phyloP scores from a whole-genome alignment of 169 alveolate genomes.

The Eimeria falciformis region DNA sequence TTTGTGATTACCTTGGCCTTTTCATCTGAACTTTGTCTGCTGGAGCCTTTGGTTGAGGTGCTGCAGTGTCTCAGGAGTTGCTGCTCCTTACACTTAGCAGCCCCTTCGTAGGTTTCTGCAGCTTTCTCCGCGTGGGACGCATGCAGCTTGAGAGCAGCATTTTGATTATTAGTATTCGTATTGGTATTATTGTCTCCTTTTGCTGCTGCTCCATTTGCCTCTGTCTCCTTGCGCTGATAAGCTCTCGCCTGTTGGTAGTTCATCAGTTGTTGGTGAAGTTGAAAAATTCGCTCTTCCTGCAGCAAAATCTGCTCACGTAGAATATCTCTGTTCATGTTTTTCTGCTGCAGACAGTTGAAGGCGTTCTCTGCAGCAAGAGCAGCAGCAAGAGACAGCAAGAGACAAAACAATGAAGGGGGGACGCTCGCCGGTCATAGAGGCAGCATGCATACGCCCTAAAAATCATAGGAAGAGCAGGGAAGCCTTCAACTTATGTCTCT shows the following conservation, averaged over 20 bases:
- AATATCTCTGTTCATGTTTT: not conserved
- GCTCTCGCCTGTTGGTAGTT: not conserved
- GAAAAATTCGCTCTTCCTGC: not conserved
- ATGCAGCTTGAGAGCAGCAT: not conserved
- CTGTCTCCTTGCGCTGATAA: not conserved
- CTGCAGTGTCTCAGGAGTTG: not conserved
- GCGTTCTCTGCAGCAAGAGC: not conserved
- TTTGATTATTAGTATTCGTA: no score
- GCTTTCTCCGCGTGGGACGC: slow-evolving; percentile 3
- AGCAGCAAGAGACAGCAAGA: not conserved
- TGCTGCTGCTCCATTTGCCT: not conserved
- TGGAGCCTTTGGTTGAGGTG: not conserved
- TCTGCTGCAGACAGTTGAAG: not conserved
- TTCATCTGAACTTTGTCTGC: not conserved
- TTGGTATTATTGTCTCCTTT: not conserved
- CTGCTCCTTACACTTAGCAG: not conserved
- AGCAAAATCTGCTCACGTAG: slow-evolving; percentile 17
- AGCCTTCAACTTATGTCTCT: no score
- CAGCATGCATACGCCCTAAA: not conserved
- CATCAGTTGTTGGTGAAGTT: slow-evolving; percentile 9
- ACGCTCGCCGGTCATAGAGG: not conserved
- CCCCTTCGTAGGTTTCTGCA: no score
- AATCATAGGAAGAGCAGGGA: not conserved
- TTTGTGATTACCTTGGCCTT: not conserved
- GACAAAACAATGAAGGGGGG: not conserved